Evolutionary conservation across 768 basidiomycete genomes (phyloP), one percentile per base, ranked within the genome.

Genomic region (Boletellus sp.): DNA sequence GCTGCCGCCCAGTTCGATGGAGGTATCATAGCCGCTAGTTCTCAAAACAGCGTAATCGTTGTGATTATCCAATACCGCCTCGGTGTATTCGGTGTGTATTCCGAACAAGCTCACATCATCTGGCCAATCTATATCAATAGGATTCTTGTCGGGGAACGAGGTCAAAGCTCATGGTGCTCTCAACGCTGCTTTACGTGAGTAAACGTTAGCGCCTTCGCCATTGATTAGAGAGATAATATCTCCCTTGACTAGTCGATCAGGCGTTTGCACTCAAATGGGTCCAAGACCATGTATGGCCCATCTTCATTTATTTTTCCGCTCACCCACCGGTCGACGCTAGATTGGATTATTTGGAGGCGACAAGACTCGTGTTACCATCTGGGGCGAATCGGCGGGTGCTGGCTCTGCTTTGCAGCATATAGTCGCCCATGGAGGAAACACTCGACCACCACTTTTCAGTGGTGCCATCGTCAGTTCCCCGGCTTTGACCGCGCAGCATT

Each of bases 1-100:
- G 50, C 45, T 5, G 62, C 61, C 11, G 48, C 50, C 2, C 0
- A 26, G 9, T 65, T 48, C 34, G 39, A 62, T 20, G 65, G 63
- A 0, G 53, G 49, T 1, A 55, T 70, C 42, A 53, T 71, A 8
- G 22, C 71, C 1, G 34, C 26, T 3, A 58, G 60, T 22, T 62
- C 66, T 1, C 17, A 60, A 34, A 53, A 63, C n/a, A 55, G 47
- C 9, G 35, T 66, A 4, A 23, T 72, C 1, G 56, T 58, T 0
- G 64, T 73, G 9, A 46, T 63, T 20, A 59, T 71, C 24, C 69
- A 73, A 53, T 71, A 71, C 43, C 65, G 72, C 12, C 55, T 73
- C 10, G 72, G 72, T 20, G 44, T 57, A 11, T 69, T 73, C 34
- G 71, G 69, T 64, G 51, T 6, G 47, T 1, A 2, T 19, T 24